Base-by-base conservation (phyloP, 192 early-diverging fungal species). In the Backusella sp. region DNA sequence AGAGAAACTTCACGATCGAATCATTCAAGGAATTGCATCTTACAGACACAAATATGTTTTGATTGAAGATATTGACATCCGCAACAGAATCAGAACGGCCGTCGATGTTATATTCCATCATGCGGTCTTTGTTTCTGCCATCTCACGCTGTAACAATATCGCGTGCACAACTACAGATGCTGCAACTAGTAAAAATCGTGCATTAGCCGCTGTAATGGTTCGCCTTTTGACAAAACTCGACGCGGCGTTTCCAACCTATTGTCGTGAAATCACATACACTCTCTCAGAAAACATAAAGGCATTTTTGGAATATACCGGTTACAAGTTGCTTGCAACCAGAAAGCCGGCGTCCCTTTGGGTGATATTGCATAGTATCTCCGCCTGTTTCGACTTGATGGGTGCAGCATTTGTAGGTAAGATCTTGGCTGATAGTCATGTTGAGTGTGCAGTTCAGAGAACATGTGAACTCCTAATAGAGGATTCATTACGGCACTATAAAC, bases 21-120 rank as follows among this genome's bases (percentile, higher is more conserved):
- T 82, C 56, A 82, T 82, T 15, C 70, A 71, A 19, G 81, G 81
- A 15, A 79, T 82, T n/a, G 21, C 71, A 32, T 82, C 81, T 28
- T 77, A 82, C 49, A 82, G 75, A 30, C 81, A 82, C 67, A 77
- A 78, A 19, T 82, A 79, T 36, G 81, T 82, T 12, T 66, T 82
- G 37, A 76, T 82, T 53, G 81, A 82, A 69, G 77, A 82, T 52
- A 82, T 82, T 46, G 81, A 82, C 30, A 79, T 76, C 19, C 77
- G 81, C 12, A 82, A 82, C 44, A 74, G 81, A 26, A 76, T 82
- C 21, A 56, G 81, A 12, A 70, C 75, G 0, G 70, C 81, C 4
- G 81, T 82, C 17, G 81, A 82, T 69, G 68, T 78, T 5, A 71
- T 82, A 35, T 82, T 82, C 46, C 81, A 82, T 65, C 81, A 82